Conservation (phyloP, 805 yeast species). For the Henningerozyma blattae region DNA sequence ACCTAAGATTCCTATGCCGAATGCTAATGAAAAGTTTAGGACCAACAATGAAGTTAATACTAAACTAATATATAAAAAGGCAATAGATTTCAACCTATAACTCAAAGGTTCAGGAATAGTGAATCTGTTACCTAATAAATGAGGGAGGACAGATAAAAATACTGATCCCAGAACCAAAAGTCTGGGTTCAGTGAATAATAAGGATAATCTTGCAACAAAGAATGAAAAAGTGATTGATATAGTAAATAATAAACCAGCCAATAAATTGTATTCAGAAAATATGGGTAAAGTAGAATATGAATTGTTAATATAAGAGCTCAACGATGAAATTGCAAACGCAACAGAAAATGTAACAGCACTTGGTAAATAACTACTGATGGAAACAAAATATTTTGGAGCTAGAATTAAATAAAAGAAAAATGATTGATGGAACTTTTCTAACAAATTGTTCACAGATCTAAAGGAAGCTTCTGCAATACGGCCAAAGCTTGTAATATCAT, state of each 20-base stretch:
- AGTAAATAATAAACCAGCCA: conserved; percentile 16
- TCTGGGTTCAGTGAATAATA: conserved; percentile 7
- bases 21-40: conserved; percentile 74
- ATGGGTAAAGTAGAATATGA: conserved; percentile 7
- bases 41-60: conserved; percentile 63
- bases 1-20: conserved; percentile 54
- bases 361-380: conserved; percentile 89
- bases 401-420: conserved; percentile 83
- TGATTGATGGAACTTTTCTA: conserved; percentile 95
- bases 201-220: conserved; percentile 10
- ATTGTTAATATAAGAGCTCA: conserved; percentile 39
- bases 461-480: conserved; percentile 78
- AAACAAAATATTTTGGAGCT: conserved; percentile 70
- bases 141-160: conserved; percentile 5
- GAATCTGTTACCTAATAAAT: conserved; percentile 1
- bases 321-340: conserved; percentile 56
- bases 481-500: conserved; percentile 85
- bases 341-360: conserved; percentile 64
- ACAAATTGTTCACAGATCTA: conserved; percentile 78
- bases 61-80: conserved; percentile 54
- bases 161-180: conserved; percentile 10
- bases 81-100: conserved; percentile 28
- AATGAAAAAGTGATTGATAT: conserved; percentile 22
- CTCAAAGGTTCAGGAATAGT: conserved; percentile 16
- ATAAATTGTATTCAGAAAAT: conserved; percentile 10